phyloP scores from a whole-genome alignment of 352 stramenopile species.

The Globisporangium emineosum region DNA sequence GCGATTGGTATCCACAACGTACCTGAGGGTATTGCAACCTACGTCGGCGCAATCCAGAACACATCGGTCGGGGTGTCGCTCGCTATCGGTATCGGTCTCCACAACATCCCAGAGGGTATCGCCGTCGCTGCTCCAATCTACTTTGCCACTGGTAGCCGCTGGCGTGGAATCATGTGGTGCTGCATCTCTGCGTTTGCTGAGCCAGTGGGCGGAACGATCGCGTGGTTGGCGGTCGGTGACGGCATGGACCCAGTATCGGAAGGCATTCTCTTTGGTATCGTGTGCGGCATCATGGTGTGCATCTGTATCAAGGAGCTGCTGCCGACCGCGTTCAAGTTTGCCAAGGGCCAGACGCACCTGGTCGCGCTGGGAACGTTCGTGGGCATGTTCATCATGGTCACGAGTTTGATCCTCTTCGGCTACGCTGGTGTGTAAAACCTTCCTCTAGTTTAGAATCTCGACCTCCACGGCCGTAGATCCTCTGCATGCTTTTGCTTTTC shows the following conservation, averaged over 20 bases:
- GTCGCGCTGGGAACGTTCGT: slow-evolving; percentile 77
- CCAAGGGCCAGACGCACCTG: slow-evolving; percentile 76
- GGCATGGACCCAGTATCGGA: slow-evolving; percentile 66
- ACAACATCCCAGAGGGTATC: slow-evolving; percentile 97
- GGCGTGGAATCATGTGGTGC: slow-evolving; percentile 94
- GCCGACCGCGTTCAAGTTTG: slow-evolving; percentile 91
- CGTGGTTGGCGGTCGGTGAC: slow-evolving; percentile 80
- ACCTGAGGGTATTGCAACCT: slow-evolving; percentile 95
- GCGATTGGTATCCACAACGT: slow-evolving; percentile 96
- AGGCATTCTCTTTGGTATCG: slow-evolving; percentile 90
- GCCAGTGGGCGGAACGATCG: slow-evolving; percentile 86
- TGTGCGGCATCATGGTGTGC: slow-evolving; percentile 92
- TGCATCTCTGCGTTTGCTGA: slow-evolving; percentile 87
- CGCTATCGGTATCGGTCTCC: slow-evolving; percentile 93
- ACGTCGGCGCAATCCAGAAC: slow-evolving; percentile 88
- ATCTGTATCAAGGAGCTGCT: slow-evolving; percentile 92
- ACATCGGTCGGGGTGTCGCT: slow-evolving; percentile 89
- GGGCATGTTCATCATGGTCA: slow-evolving; percentile 88
- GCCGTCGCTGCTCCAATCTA: slow-evolving; percentile 96
- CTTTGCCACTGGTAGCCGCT: slow-evolving; percentile 93
- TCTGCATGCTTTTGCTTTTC: not conserved
- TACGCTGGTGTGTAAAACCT: slow-evolving; percentile 55
- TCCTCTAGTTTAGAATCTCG: not conserved
- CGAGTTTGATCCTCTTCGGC: slow-evolving; percentile 87
- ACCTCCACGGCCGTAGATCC: not conserved